phyloP scores from a whole-genome alignment of 257 asterid genomes.

The Knoxia roxburghii region DNA sequence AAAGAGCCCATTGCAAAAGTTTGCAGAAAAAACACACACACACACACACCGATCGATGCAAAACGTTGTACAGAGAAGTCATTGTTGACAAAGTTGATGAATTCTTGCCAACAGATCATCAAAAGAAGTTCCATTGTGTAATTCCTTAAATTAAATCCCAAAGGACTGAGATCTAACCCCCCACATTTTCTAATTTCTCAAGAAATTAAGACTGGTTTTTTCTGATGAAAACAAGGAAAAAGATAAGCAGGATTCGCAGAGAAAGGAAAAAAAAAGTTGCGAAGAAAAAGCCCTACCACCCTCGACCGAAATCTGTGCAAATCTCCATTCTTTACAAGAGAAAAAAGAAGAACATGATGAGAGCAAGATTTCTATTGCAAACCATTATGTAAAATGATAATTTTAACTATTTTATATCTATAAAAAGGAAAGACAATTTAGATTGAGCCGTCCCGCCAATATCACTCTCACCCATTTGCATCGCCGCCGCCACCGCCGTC shows the following conservation, averaged over 20 bases:
- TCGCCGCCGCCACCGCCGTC: conserved; percentile 15
- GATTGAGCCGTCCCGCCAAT: conserved; percentile 94
- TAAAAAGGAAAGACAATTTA: conserved; percentile 20
- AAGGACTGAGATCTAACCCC: no score
- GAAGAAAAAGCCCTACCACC: no score
- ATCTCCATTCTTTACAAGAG: conserved; percentile 5
- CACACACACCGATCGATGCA: no score
- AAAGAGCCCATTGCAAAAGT: neutral
- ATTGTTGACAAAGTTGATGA: neutral
- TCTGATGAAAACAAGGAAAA: neutral
- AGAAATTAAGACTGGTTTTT: neutral
- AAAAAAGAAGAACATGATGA: neutral
- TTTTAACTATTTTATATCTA: neutral
- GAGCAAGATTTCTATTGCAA: neutral
- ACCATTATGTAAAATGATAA: no score
- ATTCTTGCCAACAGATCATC: neutral
- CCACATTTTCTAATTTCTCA: neutral
- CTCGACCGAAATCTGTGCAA: no score
- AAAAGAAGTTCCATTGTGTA: neutral
- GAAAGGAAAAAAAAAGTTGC: no score
- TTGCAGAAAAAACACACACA: neutral
- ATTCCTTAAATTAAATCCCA: no score
- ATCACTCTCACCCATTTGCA: conserved; percentile 42
- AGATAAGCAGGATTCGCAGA: no score
- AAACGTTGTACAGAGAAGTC: no score